Percentiles rank a stretch among this genome's conserved stretches.
Evolutionary conservation across 2,329 filamentous ascomycete genomes (phyloP).

Genomic region (Penicillium sp.): DNA sequence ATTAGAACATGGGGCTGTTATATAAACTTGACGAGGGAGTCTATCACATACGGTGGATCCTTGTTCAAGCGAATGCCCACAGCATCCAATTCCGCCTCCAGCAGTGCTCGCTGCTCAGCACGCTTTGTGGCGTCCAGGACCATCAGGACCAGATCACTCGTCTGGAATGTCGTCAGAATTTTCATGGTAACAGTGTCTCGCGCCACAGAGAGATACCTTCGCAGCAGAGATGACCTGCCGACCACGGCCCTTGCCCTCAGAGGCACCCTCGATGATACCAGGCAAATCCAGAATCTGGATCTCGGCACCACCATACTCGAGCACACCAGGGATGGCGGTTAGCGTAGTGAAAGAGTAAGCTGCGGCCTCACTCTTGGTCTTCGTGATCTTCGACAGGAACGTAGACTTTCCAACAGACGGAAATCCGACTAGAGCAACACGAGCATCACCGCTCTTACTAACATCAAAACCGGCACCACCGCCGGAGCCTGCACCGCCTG

Average conservation of each 20-base stretch:
- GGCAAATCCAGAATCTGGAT: slow-evolving; percentile 97
- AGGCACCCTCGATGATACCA: slow-evolving; percentile 95
- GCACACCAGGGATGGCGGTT: slow-evolving; percentile 92
- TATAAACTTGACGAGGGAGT: neutral
- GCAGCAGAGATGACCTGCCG: slow-evolving; percentile 96
- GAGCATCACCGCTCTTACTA: slow-evolving; percentile 91
- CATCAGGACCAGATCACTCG: slow-evolving; percentile 96
- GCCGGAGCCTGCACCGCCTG: slow-evolving; percentile 71
- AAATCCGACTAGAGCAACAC: slow-evolving; percentile 97
- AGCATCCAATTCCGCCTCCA: slow-evolving; percentile 90
- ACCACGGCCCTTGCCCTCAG: slow-evolving; percentile 92
- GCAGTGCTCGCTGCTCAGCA: slow-evolving; percentile 81
- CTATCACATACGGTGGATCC: slow-evolving; percentile 69
- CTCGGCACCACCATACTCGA: slow-evolving; percentile 96
- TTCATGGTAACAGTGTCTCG: too few species aligned
- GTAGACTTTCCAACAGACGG: slow-evolving; percentile 98
- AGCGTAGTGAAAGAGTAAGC: slow-evolving; percentile 97
- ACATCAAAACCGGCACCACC: slow-evolving; percentile 84
- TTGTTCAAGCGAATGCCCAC: slow-evolving; percentile 92
- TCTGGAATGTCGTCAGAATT: too few species aligned
- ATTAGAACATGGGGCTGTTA: too few species aligned
- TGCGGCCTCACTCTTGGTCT: slow-evolving; percentile 93
- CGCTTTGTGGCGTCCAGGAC: slow-evolving; percentile 94
- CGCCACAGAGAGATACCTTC: too few species aligned
- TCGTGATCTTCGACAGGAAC: slow-evolving; percentile 97